Base-by-base conservation (phyloP, 1,284 basidiomycete genomes). In the Ceratobasidium sp. region DNA sequence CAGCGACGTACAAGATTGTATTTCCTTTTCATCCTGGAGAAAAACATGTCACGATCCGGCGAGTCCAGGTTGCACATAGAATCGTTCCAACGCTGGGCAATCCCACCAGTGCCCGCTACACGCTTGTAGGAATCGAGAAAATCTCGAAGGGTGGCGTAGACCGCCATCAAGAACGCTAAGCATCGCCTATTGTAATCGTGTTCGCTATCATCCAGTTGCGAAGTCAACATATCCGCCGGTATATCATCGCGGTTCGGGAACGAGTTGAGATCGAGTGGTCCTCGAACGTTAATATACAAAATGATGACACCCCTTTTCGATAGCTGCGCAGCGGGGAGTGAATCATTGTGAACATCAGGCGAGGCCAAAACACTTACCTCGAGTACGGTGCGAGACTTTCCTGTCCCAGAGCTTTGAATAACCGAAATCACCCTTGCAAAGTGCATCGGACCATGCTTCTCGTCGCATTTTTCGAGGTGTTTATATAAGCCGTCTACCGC, bases 361-460 rank as follows among this genome's bases (percentile, higher is more conserved):
- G 21, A 5, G n/a, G 23, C 21, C 8, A 14, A 59, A 7, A 21
- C 4, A 6, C 57, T 7, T 23, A 59, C 57, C 57, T 59, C 57
- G 21, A 59, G 21, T 3, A 59, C 14, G 21, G 38, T 41, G n/a
- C 57, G 57, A 41, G 57, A 59, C 21, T 59, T 59, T 32, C 57
- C 57, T 13, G 57, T 59, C 28, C 57, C 57, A 3, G 57, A 59
- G 38, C 57, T 59, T 21, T 59, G 57, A 44, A 59, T 38, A 26
- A 43, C 23, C 5, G 35, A 38, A 21, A 26, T 32, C 26, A 41
- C 38, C 35, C 26, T 59, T 16, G 18, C 57, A 13, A 41, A 44
- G 30, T 59, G 43, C n/a, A n/a, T n/a, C n/a, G n/a, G n/a, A n/a
- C n/a, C n/a, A n/a, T n/a, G 35, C 35, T 32, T 26, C 30, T 55